Evolutionary conservation across 768 basidiomycete species (phyloP), one percentile per base, ranked within the genome.

Genomic region (Cyclocybe cylindracea): DNA sequence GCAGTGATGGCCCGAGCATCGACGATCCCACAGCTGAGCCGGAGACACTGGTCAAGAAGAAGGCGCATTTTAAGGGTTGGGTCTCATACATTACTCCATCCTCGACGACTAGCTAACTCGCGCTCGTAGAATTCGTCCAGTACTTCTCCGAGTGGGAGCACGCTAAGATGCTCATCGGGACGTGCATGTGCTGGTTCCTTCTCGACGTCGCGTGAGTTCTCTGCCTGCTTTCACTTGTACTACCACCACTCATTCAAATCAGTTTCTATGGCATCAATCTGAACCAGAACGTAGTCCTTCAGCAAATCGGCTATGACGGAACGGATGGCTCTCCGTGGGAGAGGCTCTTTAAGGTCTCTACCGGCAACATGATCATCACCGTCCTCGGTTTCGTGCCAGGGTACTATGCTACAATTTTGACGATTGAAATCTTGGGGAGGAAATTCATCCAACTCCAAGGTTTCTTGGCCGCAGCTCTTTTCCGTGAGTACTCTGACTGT

Each of bases 131-230:
- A 46, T 89, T 88, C 63, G 10, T 82, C 42, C 48, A 50, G 0
- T 91, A 92, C 68, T 87, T 91, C 64, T 80, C 80, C 5, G 79
- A 89, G 62, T 89, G 86, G 87, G 71, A 80, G 5, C 86, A 91
- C 49, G 70, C 75, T 3, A 87, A 85, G 60, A 65, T 84, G 16
- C 71, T 92, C 10, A 71, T 91, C 40, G 89, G 84, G 9, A 91
- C 89, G 0, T 79, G 78, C 50, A 31, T 65, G 39, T 85, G 81
- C 56, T 91, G 90, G 90, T 89, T 91, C 72, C 62, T 91, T 18
- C 75, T 90, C 33, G 89, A 90, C 57, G 77, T 90, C 32, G 84
- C 87, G 79, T 86, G 59, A 6, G 61, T 60, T 29, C 39, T 44
- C 8, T 40, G 3, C 16, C 34, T 37, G 10, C 16, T 10, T n/a